Conservation (phyloP, 2,329 filamentous ascomycete genomes). For the Mycogone perniciosa region DNA sequence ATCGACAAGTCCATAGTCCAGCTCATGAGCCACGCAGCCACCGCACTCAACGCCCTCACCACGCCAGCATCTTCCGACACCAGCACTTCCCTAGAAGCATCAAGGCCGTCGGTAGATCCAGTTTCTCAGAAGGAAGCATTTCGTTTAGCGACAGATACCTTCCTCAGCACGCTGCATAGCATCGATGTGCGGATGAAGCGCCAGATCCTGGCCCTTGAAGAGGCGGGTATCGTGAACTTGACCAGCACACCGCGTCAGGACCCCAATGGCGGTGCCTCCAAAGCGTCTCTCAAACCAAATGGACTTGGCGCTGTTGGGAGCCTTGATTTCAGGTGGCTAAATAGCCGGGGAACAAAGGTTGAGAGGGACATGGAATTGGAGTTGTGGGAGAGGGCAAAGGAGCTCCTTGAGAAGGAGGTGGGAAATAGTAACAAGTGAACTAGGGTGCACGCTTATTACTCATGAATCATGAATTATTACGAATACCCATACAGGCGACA, state of each 20-base stretch:
- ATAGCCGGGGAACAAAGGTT: slow-evolving; percentile 75
- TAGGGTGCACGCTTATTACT: no score
- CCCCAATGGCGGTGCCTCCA: slow-evolving; percentile 30
- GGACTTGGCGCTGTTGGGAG: slow-evolving; percentile 50
- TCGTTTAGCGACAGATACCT: slow-evolving; percentile 55
- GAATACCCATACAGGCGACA: no score
- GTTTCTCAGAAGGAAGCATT: slow-evolving; percentile 50
- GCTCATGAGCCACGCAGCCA: slow-evolving; percentile 39
- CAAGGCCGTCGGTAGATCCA: slow-evolving; percentile 30
- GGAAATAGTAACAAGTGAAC: slow-evolving; percentile 14
- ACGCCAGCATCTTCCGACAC: slow-evolving; percentile 20
- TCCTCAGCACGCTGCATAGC: slow-evolving; percentile 66
- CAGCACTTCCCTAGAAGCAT: slow-evolving; percentile 8
- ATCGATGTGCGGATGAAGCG: slow-evolving; percentile 66
- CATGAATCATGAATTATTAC: no score
- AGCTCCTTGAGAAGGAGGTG: slow-evolving; percentile 30
- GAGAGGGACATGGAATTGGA: slow-evolving; percentile 80
- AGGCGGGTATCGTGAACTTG: slow-evolving; percentile 65
- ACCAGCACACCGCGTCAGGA: slow-evolving; percentile 28
- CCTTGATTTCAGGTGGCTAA: slow-evolving; percentile 83
- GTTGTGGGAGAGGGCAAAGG: slow-evolving; percentile 52
- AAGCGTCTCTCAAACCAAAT: slow-evolving; percentile 45
- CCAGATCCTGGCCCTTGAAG: slow-evolving; percentile 68
- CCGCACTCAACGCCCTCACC: slow-evolving; percentile 40
- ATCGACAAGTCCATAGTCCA: slow-evolving; percentile 58